Percentiles rank a stretch among this genome's conserved stretches.
Conservation (phyloP, 352 stramenopile species). For the Phytophthora parvispora region DNA sequence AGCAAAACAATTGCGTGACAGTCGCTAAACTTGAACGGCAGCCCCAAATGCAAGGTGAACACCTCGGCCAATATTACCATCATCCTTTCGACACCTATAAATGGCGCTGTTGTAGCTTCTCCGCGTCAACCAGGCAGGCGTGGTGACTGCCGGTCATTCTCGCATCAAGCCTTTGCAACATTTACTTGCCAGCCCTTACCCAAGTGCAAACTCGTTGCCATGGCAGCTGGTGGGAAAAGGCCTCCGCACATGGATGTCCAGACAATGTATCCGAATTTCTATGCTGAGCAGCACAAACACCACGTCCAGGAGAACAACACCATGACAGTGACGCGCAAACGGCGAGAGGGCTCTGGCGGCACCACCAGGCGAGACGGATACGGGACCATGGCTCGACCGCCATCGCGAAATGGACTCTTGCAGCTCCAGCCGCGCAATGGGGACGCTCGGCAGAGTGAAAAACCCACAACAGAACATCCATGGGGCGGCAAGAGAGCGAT, state of each 20-base stretch:
- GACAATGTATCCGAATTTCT: conserved; percentile 68
- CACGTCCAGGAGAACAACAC: conserved; percentile 34
- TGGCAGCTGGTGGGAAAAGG: conserved; percentile 13
- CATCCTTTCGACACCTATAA: not conserved
- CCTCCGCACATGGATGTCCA: conserved; percentile 28
- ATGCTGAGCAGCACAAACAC: conserved; percentile 60
- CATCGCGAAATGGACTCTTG: conserved; percentile 14
- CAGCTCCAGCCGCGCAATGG: conserved; percentile 11
- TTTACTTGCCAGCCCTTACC: not conserved
- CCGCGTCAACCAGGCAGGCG: no score
- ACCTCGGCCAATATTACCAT: no score
- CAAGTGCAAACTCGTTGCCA: not conserved
- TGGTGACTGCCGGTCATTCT: not conserved
- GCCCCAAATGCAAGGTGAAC: no score
- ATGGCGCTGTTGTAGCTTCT: not conserved
- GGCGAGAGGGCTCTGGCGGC: conserved; percentile 14
- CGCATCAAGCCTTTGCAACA: not conserved
- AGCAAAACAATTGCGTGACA: no score
- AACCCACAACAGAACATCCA: not conserved
- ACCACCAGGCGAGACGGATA: conserved; percentile 16
- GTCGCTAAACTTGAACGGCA: no score
- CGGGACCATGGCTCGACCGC: not conserved
- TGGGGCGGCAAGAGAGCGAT: conserved; percentile 1
- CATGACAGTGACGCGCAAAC: conserved; percentile 25
- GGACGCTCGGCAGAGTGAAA: not conserved